phyloP scores from a whole-genome alignment of 306 rosid species.

The Sicyos edulis region DNA sequence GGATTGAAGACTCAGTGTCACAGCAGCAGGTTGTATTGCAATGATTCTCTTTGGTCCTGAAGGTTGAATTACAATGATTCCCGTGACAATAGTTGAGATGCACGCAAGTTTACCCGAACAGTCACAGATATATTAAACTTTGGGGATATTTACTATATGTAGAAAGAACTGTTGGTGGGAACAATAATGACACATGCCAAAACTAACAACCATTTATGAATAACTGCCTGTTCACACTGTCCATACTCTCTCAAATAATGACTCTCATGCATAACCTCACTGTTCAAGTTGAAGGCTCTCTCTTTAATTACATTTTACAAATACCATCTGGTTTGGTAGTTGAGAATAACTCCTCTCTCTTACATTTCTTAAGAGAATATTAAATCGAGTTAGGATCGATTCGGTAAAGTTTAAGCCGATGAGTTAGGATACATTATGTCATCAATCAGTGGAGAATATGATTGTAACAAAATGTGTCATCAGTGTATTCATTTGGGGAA shows the following conservation, averaged over 20 bases:
- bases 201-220: background rate
- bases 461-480: background rate
- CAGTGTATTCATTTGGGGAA: too few species aligned
- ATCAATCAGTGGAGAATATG: background rate
- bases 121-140: too few species aligned
- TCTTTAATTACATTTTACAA: background rate
- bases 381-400: background rate
- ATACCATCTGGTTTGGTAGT: background rate
- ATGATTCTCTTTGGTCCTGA: too few species aligned
- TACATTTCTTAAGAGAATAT: background rate
- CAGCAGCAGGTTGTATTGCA: background rate
- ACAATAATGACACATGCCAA: slow-evolving; percentile 8
- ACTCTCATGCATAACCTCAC: slow-evolving; percentile 9
- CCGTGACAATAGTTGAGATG: too few species aligned
- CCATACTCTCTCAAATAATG: background rate
- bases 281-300: slow-evolving; percentile 4
- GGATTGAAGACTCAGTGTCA: background rate
- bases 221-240: background rate
- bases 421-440: background rate
- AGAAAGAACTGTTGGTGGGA: too few species aligned
- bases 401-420: background rate
- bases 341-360: background rate
- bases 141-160: too few species aligned
- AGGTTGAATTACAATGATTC: too few species aligned
- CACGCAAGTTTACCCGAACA: too few species aligned